A percentile compares a stretch with the other conserved stretches of the same genome.
These are phyloP conservation scores for Eucalyptus coolabah DNA, from an alignment of 345 rosid species.

Conservation along the genomic window DNA sequence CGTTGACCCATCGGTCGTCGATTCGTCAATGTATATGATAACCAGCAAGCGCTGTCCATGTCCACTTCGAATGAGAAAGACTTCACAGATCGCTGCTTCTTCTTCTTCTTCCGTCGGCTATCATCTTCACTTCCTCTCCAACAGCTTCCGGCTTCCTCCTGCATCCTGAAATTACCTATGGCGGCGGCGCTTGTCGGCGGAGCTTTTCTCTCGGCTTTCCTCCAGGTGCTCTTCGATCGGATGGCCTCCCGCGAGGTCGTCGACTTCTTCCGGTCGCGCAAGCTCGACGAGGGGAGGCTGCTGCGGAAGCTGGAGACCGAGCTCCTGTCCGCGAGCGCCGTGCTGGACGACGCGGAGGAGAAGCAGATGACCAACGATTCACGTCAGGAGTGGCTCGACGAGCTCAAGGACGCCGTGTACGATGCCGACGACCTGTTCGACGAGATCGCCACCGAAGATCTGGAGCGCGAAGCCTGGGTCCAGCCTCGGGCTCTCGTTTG, in stretches of 20 bases:
- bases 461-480: not conserved
- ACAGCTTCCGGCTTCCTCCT: no score
- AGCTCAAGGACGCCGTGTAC: not conserved
- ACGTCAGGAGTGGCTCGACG: not conserved
- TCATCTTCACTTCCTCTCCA: no score
- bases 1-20: no score
- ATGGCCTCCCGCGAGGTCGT: not conserved
- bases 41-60: no score
- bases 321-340: not conserved
- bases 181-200: not conserved
- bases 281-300: not conserved
- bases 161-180: not conserved
- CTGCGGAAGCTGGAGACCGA: not conserved
- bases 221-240: not conserved
- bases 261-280: not conserved
- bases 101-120: no score
- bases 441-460: not conserved
- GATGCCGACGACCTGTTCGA: slow-evolving; percentile 11
- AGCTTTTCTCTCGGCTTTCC: not conserved
- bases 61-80: no score
- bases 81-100: no score
- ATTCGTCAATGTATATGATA: no score
- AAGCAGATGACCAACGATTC: not conserved
- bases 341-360: slow-evolving; percentile 9
- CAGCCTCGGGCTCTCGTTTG: not conserved